These are phyloP conservation scores for Ophiostoma piceae DNA, from an alignment of 2,329 filamentous ascomycete species.

Conservation along the genomic window DNA sequence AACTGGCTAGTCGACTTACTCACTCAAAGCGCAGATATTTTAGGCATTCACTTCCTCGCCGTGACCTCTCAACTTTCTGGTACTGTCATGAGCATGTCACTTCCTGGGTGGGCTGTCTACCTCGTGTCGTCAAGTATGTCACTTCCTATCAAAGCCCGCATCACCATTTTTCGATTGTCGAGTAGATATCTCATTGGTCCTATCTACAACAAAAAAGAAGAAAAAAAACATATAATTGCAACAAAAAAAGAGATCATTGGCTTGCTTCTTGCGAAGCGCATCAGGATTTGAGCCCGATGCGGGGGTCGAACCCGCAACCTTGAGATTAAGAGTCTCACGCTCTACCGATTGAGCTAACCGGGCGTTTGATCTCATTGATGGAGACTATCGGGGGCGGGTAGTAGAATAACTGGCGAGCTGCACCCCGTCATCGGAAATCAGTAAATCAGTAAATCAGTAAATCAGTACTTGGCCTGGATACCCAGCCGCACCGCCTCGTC, in stretches of 20 bases:
- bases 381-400: neutral
- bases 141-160: too few species aligned
- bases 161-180: too few species aligned
- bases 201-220: too few species aligned
- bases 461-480: slow-evolving; percentile 1
- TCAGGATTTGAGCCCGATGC: slow-evolving; percentile 43
- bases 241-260: too few species aligned
- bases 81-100: too few species aligned
- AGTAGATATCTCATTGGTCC: too few species aligned
- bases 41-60: neutral
- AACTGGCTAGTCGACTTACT: neutral
- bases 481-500: slow-evolving; percentile 29
- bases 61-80: neutral
- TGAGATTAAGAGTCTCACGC: slow-evolving; percentile 62
- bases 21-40: neutral
- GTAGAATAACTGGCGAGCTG: neutral
- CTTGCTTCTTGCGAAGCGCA: slow-evolving; percentile 27
- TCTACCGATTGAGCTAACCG: slow-evolving; percentile 67
- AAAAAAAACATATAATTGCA: too few species aligned
- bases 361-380: slow-evolving; percentile 33
- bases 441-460: too few species aligned
- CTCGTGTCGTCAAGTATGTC: neutral
- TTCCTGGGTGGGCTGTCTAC: neutral
- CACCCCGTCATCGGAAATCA: neutral
- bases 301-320: slow-evolving; percentile 41